A percentile compares a stretch with the other conserved stretches of the same genome.
Conservation (phyloP, 257 asterid species). For the Petunia axillaris region DNA sequence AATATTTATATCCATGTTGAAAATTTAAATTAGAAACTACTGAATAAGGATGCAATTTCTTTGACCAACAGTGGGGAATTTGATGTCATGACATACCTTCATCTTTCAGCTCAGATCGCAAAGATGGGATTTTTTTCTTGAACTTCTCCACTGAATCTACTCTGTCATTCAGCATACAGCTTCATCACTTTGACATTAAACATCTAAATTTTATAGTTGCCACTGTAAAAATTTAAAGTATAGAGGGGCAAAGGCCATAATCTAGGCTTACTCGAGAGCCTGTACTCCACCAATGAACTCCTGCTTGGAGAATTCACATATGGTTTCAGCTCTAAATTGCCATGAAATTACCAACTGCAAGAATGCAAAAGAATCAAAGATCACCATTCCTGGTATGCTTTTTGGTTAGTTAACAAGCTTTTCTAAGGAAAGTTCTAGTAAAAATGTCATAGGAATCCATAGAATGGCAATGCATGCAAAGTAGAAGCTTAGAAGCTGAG, state of each 20-base stretch:
- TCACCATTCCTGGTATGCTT: neutral
- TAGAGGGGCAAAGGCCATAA: neutral
- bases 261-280: constrained; percentile 77
- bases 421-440: neutral
- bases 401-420: neutral
- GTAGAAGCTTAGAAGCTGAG: neutral
- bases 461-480: neutral
- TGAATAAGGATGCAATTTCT: constrained; percentile 11
- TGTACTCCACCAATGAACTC: constrained; percentile 86
- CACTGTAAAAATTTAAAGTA: neutral
- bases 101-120: constrained; percentile 95
- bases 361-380: constrained; percentile 17
- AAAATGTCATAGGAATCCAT: neutral
- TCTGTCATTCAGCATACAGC: constrained; percentile 48
- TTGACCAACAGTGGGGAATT: constrained; percentile 25
- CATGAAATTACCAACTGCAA: constrained; percentile 60
- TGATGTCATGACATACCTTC: constrained; percentile 66
- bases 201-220: neutral
- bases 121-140: constrained; percentile 75
- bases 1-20: constrained; percentile 3
- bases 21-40: neutral
- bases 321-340: constrained; percentile 93
- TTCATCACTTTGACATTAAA: constrained; percentile 15
- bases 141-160: constrained; percentile 91
- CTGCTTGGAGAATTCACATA: constrained; percentile 95